phyloP scores from a whole-genome alignment of 805 yeast species.

The Cyberlindnera misumaiensis region DNA sequence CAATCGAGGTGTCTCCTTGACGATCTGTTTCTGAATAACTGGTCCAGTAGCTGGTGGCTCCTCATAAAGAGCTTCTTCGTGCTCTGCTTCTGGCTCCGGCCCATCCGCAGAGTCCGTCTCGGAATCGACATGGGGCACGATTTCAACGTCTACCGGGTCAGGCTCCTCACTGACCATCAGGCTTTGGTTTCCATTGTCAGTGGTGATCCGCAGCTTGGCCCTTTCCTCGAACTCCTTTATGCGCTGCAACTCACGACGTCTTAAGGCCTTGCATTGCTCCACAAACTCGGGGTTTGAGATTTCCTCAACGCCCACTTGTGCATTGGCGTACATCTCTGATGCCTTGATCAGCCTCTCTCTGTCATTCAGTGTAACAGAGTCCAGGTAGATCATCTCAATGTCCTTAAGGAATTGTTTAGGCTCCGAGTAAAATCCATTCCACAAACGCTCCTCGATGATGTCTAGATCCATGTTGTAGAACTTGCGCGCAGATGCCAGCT shows the following conservation, averaged over 20 bases:
- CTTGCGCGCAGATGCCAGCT: slow-evolving; percentile 62
- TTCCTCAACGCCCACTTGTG: slow-evolving; percentile 93
- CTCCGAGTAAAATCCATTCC: slow-evolving; percentile 95
- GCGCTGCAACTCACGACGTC: slow-evolving; percentile 55
- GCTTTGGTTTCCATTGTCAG: neutral
- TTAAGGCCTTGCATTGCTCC: slow-evolving; percentile 68
- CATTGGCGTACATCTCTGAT: slow-evolving; percentile 93
- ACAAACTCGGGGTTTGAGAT: slow-evolving; percentile 66
- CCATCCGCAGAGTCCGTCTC: neutral
- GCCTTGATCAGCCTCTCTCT: slow-evolving; percentile 77
- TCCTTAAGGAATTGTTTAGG: slow-evolving; percentile 87
- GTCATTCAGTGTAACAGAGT: slow-evolving; percentile 68
- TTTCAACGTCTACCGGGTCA: neutral
- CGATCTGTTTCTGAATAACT: too few relatives aligned
- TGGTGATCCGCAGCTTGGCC: neutral
- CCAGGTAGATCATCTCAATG: slow-evolving; percentile 75
- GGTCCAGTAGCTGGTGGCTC: slow-evolving; percentile 8
- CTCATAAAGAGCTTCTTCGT: slow-evolving; percentile 4
- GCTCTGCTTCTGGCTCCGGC: slow-evolving; percentile 2
- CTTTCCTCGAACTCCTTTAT: slow-evolving; percentile 18
- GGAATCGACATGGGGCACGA: neutral
- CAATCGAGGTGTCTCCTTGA: too few relatives aligned
- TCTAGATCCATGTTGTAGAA: slow-evolving; percentile 90
- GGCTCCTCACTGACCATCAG: neutral
- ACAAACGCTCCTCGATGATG: slow-evolving; percentile 84